Evolutionary conservation across 2,329 filamentous ascomycete genomes (phyloP).

Genomic region (Pleomassaria siparia): DNA sequence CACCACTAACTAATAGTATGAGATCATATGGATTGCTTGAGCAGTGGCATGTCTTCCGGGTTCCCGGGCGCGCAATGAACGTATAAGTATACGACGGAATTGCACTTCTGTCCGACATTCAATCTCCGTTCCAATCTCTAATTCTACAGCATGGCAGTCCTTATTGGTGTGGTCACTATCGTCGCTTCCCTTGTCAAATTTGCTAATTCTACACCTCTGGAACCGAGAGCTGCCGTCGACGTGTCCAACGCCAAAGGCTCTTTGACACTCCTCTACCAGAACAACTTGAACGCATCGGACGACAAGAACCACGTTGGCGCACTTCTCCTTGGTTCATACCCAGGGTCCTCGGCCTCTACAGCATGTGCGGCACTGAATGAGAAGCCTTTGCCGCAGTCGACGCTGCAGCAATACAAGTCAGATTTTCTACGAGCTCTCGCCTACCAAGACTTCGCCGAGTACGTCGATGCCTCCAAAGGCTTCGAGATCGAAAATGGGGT

Average conservation of each 20-base stretch:
- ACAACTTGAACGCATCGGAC: slow-evolving; percentile 57
- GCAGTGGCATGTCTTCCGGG: slow-evolving; percentile 25
- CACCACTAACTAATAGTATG: slow-evolving; percentile 17
- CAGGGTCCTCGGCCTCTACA: slow-evolving; percentile 39
- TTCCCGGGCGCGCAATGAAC: slow-evolving; percentile 20
- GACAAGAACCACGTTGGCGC: slow-evolving; percentile 56
- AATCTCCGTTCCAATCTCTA: not conserved
- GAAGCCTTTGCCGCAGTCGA: slow-evolving; percentile 46
- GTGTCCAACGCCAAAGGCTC: slow-evolving; percentile 44
- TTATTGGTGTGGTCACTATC: slow-evolving; percentile 24
- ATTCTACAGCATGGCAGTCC: slow-evolving; percentile 21
- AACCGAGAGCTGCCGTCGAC: slow-evolving; percentile 12
- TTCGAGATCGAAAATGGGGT: slow-evolving; percentile 49
- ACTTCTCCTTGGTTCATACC: slow-evolving; percentile 51
- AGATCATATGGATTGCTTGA: slow-evolving; percentile 14
- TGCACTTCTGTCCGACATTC: slow-evolving; percentile 1
- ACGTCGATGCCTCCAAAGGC: slow-evolving; percentile 37
- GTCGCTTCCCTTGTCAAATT: slow-evolving; percentile 20
- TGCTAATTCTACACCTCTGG: slow-evolving; percentile 21
- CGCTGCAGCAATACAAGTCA: slow-evolving; percentile 45
- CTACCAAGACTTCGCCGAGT: slow-evolving; percentile 49
- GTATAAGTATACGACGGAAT: slow-evolving; percentile 10
- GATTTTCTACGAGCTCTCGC: slow-evolving; percentile 51
- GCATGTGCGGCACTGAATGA: slow-evolving; percentile 55
- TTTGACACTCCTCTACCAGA: slow-evolving; percentile 56